A percentile compares a stretch with the other conserved stretches of the same genome.
Evolutionary conservation across 2,329 filamentous ascomycete genomes (phyloP).

Genomic region (Ophiosphaerella herpotricha): DNA sequence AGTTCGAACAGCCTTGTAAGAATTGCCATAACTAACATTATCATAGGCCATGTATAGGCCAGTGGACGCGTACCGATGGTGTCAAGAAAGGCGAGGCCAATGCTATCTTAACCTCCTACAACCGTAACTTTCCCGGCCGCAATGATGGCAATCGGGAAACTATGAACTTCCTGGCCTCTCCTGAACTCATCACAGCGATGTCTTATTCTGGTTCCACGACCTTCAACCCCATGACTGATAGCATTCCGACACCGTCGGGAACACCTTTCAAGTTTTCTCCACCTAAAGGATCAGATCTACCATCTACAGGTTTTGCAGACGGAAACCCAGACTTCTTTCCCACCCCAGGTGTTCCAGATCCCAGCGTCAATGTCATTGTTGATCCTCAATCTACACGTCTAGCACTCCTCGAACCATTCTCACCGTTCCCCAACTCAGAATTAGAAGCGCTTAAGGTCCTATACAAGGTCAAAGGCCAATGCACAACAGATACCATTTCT

Average conservation of each 20-base stretch:
- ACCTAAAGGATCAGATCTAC: constrained; percentile 65
- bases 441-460: constrained; percentile 80
- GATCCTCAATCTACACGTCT: constrained; percentile 87
- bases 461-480: constrained; percentile 96
- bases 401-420: constrained; percentile 88
- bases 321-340: constrained; percentile 78
- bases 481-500: constrained; percentile 98
- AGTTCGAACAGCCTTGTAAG: background rate
- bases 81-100: constrained; percentile 84
- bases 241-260: constrained; percentile 77
- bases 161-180: constrained; percentile 98
- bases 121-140: constrained; percentile 95
- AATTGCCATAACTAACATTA: constrained; percentile 10
- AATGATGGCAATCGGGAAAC: constrained; percentile 96
- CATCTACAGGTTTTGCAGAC: constrained; percentile 75
- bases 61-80: constrained; percentile 91
- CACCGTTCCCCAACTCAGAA: constrained; percentile 77
- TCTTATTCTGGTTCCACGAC: constrained; percentile 88
- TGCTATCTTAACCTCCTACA: constrained; percentile 96
- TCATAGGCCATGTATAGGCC: constrained; percentile 78
- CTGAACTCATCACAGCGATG: constrained; percentile 96
- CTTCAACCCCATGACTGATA: constrained; percentile 94
- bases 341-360: constrained; percentile 71
- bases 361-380: constrained; percentile 73
- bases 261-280: constrained; percentile 83